Conservation (phyloP, 2,329 filamentous ascomycete species). For the Gremmenia infestans region DNA sequence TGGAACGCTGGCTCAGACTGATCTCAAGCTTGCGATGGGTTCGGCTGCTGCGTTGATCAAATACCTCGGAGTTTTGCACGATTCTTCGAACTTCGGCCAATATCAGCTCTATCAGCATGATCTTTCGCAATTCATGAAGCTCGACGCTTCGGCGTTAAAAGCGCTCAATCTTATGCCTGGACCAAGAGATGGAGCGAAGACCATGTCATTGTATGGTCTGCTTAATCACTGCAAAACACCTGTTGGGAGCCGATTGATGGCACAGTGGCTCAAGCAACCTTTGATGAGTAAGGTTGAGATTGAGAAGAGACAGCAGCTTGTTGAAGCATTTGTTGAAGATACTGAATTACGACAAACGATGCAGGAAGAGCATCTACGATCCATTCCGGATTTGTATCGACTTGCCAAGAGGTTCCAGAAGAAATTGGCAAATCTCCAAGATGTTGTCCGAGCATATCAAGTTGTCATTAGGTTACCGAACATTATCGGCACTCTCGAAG, state of each 20-base stretch:
- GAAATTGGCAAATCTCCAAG: conserved; percentile 84
- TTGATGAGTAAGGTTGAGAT: conserved; percentile 89
- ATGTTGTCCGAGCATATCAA: conserved; percentile 93
- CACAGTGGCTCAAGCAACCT: conserved; percentile 97
- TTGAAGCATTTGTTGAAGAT: conserved; percentile 90
- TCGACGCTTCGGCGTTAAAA: conserved; percentile 89
- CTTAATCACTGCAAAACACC: conserved; percentile 98
- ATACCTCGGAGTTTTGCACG: conserved; percentile 85
- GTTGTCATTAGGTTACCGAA: conserved; percentile 87
- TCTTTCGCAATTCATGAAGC: conserved; percentile 94
- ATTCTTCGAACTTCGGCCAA: conserved; percentile 92
- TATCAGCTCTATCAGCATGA: conserved; percentile 98
- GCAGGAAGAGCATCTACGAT: conserved; percentile 91
- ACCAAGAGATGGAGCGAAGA: conserved; percentile 89
- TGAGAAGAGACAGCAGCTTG: conserved; percentile 84
- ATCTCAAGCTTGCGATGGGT: conserved; percentile 93
- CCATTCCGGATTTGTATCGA: conserved; percentile 90
- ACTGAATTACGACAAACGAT: conserved; percentile 92
- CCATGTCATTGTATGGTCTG: conserved; percentile 91
- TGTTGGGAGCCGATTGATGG: conserved; percentile 79
- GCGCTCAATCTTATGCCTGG: conserved; percentile 97
- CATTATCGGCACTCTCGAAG: conserved; percentile 83
- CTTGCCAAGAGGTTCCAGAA: conserved; percentile 93
- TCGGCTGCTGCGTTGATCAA: conserved; percentile 91
- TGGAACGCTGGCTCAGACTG: conserved; percentile 77